Base-by-base conservation (phyloP, 2,329 filamentous ascomycete species). In the Ophiostoma quercus region DNA sequence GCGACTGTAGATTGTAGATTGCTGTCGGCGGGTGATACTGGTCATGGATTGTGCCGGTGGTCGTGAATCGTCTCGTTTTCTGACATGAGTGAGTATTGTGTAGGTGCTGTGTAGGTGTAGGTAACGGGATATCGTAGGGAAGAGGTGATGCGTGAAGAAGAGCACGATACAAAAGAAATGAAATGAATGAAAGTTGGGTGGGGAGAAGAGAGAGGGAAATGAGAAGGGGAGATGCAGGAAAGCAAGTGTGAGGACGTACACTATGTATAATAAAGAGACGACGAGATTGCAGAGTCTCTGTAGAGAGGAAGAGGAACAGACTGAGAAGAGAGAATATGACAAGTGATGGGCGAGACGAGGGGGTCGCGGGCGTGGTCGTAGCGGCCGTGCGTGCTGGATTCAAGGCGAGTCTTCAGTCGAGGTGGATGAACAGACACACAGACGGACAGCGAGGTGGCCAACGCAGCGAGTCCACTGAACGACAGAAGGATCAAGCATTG, bases 241-340 rank as follows among this genome's bases (percentile, higher is more conserved):
- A 34, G 6, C 34, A 41, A 29, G 67, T 22, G 67, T 34, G 54
- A 22, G 68, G 60, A 37, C 57, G 25, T 60, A 68, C 68, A 65
- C 43, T 69, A 71, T 69, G 66, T 69, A 68, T 66, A 71, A 57
- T 37, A 63, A 66, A 39, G 43, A 43, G 65, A 66, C 22, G 19
- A 19, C 19, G 43, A 47, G 43, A 47, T 47, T 47, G 19, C 43
- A 9, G 41, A 43, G 43, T 47, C 37, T 41, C 39, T 41, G 39
- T 41, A 41, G 9, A 41, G 39, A 41, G 39, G 7, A 67, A 34
- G n/a, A 66, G 25, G 22, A 57, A 25, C 39, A 29, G 8, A 25
- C 8, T 25, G n/a, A 25, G 51, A n/a, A 3, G n/a, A 16, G 51
- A 65, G 25, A 62, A 62, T 25, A 57, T 57, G 22, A 34, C 54